A percentile compares a stretch with the other conserved stretches of the same genome.
phyloP scores from a whole-genome alignment of 108 stramenopile genomes.

The Cyclotella kingstonii region DNA sequence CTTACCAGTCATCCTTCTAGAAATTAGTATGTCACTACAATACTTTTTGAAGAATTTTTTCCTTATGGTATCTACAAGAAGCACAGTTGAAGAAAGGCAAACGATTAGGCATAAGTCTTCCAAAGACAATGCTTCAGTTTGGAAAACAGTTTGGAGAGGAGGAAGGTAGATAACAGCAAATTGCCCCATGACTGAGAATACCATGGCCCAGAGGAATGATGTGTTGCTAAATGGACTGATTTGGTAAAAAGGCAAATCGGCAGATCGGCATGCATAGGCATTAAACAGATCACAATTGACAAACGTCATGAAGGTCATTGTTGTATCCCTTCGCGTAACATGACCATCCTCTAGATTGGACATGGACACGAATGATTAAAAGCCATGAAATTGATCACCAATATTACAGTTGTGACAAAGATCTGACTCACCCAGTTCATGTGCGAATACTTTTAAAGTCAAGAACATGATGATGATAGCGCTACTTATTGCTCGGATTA shows the following conservation, averaged over 20 bases:
- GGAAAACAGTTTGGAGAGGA: constrained; percentile 90
- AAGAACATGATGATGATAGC: constrained; percentile 84
- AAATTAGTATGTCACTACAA: constrained; percentile 57
- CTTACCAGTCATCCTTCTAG: constrained; percentile 14
- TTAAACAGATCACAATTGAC: constrained; percentile 96
- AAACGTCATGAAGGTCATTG: constrained; percentile 98
- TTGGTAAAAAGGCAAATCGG: constrained; percentile 76
- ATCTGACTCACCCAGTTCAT: constrained; percentile 64
- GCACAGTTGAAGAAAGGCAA: constrained; percentile 74
- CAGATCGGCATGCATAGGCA: constrained; percentile 91
- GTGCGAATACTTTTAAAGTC: constrained; percentile 86
- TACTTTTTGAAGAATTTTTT: constrained; percentile 82
- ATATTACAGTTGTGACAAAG: too few species aligned
- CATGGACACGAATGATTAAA: too few species aligned
- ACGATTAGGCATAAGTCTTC: constrained; percentile 76
- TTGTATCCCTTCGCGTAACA: constrained; percentile 88
- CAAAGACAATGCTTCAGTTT: constrained; percentile 88
- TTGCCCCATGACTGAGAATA: constrained; percentile 84
- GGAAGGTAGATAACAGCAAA: constrained; percentile 88
- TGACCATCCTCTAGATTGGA: constrained; percentile 66
- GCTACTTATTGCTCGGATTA: constrained; percentile 82
- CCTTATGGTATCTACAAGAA: constrained; percentile 83
- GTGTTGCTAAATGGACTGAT: constrained; percentile 79
- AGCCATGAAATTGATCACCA: too few species aligned
- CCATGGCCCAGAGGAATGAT: constrained; percentile 87